These are phyloP conservation scores for Neonectria coccinea DNA, from an alignment of 2,329 filamentous ascomycete genomes.

Conservation along the genomic window DNA sequence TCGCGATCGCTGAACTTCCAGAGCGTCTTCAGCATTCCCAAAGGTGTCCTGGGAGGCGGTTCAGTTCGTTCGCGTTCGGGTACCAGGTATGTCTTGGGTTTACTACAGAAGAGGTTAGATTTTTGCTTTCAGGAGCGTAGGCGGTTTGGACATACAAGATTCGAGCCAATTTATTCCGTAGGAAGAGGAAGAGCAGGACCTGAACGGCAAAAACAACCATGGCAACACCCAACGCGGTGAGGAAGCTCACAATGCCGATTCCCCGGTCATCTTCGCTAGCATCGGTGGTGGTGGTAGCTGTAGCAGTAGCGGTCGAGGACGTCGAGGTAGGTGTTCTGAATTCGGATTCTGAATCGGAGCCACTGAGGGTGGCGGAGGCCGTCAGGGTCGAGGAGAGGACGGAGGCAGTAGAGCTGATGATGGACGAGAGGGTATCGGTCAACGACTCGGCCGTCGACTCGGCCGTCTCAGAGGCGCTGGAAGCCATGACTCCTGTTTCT, in stretches of 20 bases:
- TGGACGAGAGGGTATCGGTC: conserved; percentile 36
- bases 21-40: conserved; percentile 68
- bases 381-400: conserved; percentile 32
- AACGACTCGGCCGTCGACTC: conserved; percentile 36
- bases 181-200: conserved; percentile 76
- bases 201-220: conserved; percentile 72
- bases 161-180: conserved; percentile 81
- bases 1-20: conserved; percentile 79
- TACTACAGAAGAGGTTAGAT: conserved; percentile 58
- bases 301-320: background rate
- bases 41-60: conserved; percentile 71
- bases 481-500: conserved; percentile 22
- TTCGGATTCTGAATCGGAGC: conserved; percentile 11
- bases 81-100: conserved; percentile 87
- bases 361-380: conserved; percentile 24
- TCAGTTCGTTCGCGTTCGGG: conserved; percentile 85
- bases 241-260: conserved; percentile 60
- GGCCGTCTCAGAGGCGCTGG: conserved; percentile 18
- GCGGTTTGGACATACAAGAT: conserved; percentile 75
- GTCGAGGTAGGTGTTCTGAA: conserved; percentile 21
- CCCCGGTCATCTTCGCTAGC: conserved; percentile 59
- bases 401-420: conserved; percentile 29
- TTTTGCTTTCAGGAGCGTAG: background rate
- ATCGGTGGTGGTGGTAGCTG: conserved; percentile 16
- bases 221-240: conserved; percentile 73